These are phyloP conservation scores for Ogataea paradorogensis DNA, from an alignment of 805 yeast genomes.

Conservation along the genomic window DNA sequence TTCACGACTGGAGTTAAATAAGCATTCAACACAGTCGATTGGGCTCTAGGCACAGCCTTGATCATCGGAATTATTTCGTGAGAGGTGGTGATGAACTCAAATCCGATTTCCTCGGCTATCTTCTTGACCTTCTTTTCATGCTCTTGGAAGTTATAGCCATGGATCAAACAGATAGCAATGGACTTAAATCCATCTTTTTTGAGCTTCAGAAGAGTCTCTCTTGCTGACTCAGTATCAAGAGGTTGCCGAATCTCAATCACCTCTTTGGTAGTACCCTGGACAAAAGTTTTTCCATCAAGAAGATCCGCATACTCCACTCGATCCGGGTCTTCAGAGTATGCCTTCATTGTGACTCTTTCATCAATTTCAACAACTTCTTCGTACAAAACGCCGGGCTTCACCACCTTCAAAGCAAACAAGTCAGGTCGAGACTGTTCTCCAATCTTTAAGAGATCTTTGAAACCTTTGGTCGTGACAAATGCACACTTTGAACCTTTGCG, in stretches of 20 bases:
- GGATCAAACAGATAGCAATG: slow-evolving; percentile 36
- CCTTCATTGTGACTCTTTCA: slow-evolving; percentile 25
- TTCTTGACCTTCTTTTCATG: slow-evolving; percentile 37
- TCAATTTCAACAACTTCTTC: slow-evolving; percentile 22
- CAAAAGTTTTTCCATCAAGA: slow-evolving; percentile 27
- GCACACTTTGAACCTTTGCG: slow-evolving; percentile 23
- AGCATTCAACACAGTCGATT: slow-evolving; percentile 42
- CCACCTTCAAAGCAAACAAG: slow-evolving; percentile 20
- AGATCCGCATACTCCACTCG: slow-evolving; percentile 13
- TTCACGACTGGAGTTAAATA: slow-evolving; percentile 44
- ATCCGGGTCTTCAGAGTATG: slow-evolving; percentile 25
- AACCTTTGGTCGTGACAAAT: slow-evolving; percentile 30
- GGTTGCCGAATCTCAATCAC: slow-evolving; percentile 38
- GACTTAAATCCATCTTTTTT: slow-evolving; percentile 29
- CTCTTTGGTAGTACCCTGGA: slow-evolving; percentile 39
- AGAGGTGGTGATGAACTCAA: slow-evolving; percentile 38
- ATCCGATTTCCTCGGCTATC: slow-evolving; percentile 46
- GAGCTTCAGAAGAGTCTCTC: slow-evolving; percentile 23
- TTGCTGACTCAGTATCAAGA: slow-evolving; percentile 25
- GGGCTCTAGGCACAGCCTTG: slow-evolving; percentile 40
- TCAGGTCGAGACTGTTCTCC: slow-evolving; percentile 34
- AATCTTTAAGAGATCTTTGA: slow-evolving; percentile 31
- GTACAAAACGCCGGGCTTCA: slow-evolving; percentile 22
- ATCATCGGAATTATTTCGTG: slow-evolving; percentile 38
- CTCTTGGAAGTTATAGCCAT: slow-evolving; percentile 37